Evolutionary conservation across 1,284 basidiomycete genomes (phyloP), one percentile per base, ranked within the genome.

Genomic region (Ceratobasidium sp.): DNA sequence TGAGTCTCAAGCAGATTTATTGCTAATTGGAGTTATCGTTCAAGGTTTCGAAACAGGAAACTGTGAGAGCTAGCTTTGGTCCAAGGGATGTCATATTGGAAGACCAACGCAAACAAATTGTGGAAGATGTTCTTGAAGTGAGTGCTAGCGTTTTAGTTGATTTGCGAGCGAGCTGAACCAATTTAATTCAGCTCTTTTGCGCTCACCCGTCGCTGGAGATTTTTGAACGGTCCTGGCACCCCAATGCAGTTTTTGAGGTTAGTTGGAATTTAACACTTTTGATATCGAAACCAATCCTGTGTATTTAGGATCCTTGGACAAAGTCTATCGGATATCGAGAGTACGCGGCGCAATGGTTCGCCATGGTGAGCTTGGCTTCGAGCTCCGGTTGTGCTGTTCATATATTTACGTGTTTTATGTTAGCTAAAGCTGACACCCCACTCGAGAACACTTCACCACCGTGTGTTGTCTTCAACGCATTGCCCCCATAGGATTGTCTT

Each of bases 231-330:
- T 83, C 84, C 18, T 92, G 89, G 88, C 80, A 81, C 38, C 80
- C 81, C 70, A 85, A 88, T 76, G 89, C 89, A 0, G 81, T 82
- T 3, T 90, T 90, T 73, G 89, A 91, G 82, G 89, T 87, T 75
- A 55, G 76, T 43, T 35, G 18, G n/a, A 72, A 62, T 21, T 21
- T 3, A 21, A 76, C 35, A 73, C 75, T 11, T 71, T 75, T 35
- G 28, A 23, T 9, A 50, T 28, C n/a, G 35, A 23, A 43, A 28
- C 28, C 32, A 32, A 57, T 13, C 8, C 13, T 35, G 30, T 18
- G 21, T 43, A 11, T 3, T 7, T 72, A 88, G 86, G 87, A 88
- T 76, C 87, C 88, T 4, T 78, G 85, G 43, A 83, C 81, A 49
- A 83, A 82, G 74, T 87, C 86, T 76, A 81, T 82, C 54, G 88